Conservation (phyloP, 1,139 yeast genomes). For the Casaregolazyma suthepensis region DNA sequence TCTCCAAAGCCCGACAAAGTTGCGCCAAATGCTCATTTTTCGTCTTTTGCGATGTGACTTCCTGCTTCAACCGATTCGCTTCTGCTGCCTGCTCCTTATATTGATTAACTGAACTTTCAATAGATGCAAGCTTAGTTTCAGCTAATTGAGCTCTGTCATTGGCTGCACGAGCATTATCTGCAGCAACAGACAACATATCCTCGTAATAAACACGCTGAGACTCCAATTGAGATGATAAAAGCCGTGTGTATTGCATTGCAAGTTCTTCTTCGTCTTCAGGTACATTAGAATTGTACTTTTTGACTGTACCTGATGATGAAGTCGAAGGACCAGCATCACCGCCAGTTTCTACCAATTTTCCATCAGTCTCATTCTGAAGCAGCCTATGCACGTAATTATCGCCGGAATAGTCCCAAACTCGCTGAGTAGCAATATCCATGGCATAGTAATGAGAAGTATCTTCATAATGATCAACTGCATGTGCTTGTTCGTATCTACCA, state of each 20-base stretch:
- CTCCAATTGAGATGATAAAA: slow-evolving; percentile 73
- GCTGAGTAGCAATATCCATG: slow-evolving; percentile 76
- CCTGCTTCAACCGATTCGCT: slow-evolving; percentile 26
- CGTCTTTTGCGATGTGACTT: slow-evolving; percentile 29
- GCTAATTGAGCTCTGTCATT: slow-evolving; percentile 36
- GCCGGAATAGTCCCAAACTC: slow-evolving; percentile 96
- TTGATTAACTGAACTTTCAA: slow-evolving; percentile 9
- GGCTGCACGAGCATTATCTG: slow-evolving; percentile 30
- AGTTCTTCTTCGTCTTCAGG: slow-evolving; percentile 39
- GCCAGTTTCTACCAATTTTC: slow-evolving; percentile 17
- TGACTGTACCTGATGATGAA: not conserved
- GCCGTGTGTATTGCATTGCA: slow-evolving; percentile 73
- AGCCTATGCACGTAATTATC: slow-evolving; percentile 87
- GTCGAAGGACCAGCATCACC: not conserved
- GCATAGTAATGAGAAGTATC: slow-evolving; percentile 83
- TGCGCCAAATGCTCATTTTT: slow-evolving; percentile 30
- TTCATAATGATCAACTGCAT: slow-evolving; percentile 77
- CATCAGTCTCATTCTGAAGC: slow-evolving; percentile 58
- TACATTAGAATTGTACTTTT: not conserved
- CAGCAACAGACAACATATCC: slow-evolving; percentile 43
- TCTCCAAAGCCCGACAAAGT: slow-evolving; percentile 26
- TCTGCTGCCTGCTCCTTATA: slow-evolving; percentile 6
- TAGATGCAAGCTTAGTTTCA: slow-evolving; percentile 31
- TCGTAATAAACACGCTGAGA: slow-evolving; percentile 89
- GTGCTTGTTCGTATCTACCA: slow-evolving; percentile 83